These are phyloP conservation scores for Theileria luwenshuni DNA, from an alignment of 169 alveolate species.

Conservation along the genomic window DNA sequence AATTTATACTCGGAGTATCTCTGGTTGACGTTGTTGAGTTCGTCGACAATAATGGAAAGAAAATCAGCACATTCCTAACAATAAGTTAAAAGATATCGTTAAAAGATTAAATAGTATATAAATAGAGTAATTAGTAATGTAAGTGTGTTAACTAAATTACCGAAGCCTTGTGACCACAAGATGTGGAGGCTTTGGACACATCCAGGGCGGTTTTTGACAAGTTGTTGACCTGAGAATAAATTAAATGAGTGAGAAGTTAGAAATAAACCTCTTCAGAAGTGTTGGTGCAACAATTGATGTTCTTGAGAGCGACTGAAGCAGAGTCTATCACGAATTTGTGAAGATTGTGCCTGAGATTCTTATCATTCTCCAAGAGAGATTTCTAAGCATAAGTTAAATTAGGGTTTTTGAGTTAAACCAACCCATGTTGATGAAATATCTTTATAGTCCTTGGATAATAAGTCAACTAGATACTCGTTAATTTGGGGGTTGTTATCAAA, in stretches of 20 bases:
- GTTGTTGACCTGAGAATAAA: not conserved
- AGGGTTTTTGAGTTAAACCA: not conserved
- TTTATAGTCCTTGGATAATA: conserved; percentile 44
- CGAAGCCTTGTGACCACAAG: not conserved
- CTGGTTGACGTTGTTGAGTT: not conserved
- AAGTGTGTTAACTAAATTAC: conserved; percentile 12
- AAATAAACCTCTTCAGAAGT: conserved; percentile 9
- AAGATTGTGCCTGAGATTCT: conserved; percentile 30
- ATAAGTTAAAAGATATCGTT: not conserved
- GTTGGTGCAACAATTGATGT: conserved; percentile 19
- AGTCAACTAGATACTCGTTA: conserved; percentile 32
- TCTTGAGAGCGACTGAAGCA: conserved; percentile 23
- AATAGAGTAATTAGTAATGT: not conserved
- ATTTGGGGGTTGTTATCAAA: conserved; percentile 21
- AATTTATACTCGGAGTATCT: not conserved
- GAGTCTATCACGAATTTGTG: conserved; percentile 39
- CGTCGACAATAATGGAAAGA: not conserved
- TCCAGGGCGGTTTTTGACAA: conserved; percentile 29
- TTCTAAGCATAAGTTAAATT: conserved; percentile 1
- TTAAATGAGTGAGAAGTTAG: not conserved
- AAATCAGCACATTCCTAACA: conserved; percentile 12
- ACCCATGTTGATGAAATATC: conserved; percentile 28
- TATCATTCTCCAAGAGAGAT: conserved; percentile 25
- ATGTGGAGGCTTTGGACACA: conserved; percentile 22
- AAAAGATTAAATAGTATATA: not conserved